phyloP scores from a whole-genome alignment of 768 basidiomycete genomes.

The Steccherinum ochraceum region DNA sequence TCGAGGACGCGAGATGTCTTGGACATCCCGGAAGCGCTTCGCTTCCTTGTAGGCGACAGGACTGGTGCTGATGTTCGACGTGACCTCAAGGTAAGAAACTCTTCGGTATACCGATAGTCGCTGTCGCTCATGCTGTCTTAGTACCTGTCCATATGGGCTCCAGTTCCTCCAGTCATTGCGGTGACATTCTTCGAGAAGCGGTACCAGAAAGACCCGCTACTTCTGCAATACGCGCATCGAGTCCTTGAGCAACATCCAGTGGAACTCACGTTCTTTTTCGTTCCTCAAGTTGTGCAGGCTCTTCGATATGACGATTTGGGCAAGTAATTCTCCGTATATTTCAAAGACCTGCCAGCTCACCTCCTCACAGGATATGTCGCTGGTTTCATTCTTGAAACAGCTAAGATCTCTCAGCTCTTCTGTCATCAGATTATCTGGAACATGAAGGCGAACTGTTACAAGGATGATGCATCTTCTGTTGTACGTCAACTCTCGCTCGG shows the following conservation, averaged over 20 bases:
- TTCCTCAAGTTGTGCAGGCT: slow-evolving; percentile 97
- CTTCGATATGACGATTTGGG: slow-evolving; percentile 86
- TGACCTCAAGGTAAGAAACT: slow-evolving; percentile 63
- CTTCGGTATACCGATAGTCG: background rate
- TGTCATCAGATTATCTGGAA: slow-evolving; percentile 99
- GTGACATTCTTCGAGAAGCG: slow-evolving; percentile 81
- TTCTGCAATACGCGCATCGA: slow-evolving; percentile 94
- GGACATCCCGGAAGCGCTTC: slow-evolving; percentile 74
- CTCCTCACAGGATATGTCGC: slow-evolving; percentile 73
- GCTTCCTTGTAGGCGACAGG: slow-evolving; percentile 70
- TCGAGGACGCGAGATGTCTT: slow-evolving; percentile 64
- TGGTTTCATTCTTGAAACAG: slow-evolving; percentile 93
- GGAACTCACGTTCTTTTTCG: slow-evolving; percentile 95
- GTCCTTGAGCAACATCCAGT: slow-evolving; percentile 94
- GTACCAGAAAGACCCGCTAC: slow-evolving; percentile 74
- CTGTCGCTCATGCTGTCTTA: slow-evolving; percentile 25
- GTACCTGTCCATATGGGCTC: slow-evolving; percentile 85
- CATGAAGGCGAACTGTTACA: slow-evolving; percentile 98
- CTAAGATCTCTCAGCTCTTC: slow-evolving; percentile 94
- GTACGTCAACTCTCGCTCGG: slow-evolving; percentile 47
- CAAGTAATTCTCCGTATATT: slow-evolving; percentile 28
- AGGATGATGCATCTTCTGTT: slow-evolving; percentile 82
- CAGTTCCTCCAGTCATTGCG: slow-evolving; percentile 79
- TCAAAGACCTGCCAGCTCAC: too few relatives aligned
- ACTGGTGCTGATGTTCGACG: slow-evolving; percentile 50